Evolutionary conservation across 2,329 filamentous ascomycete genomes (phyloP), one percentile per base, ranked within the genome.

Genomic region (Colletotrichum tropicicola): DNA sequence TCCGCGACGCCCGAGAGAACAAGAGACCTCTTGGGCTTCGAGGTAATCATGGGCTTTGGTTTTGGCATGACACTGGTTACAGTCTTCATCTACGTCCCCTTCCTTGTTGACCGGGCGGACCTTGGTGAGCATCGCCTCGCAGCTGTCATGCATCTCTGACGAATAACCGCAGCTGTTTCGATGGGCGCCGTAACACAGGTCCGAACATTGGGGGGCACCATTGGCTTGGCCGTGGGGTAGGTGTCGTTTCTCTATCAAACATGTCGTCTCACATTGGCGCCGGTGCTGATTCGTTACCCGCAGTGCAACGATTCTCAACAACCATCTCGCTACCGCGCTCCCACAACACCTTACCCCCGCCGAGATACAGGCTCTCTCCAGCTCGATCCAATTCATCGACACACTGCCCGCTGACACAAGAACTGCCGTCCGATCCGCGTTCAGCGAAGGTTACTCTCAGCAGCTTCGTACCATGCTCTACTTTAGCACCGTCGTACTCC

Each of bases 101-200:
- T 78, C 54, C 68, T 77, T n/a, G 71, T 75, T 13, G 61, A 70
- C 0, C 43, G 74, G 10, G 64, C 70, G 51, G 74, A 78, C 56
- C 71, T 75, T 58, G 70, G 71, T 76, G 52, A 60, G 70, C 61
- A 48, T 39, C 27, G 27, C 27, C 25, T 19, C 25, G 61, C 59
- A 37, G 44, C 19, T 51, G 32, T 39, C 19, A 47, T 52, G 21
- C 41, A 44, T 32, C 8, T 19, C 19, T 58, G 12, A 37, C 43
- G 51, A 43, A 61, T 48, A 8, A 43, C 19, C 37, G 47, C 44
- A 75, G 77, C 72, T 7, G 74, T 79, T 43, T 72, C 71, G 0
- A 74, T 79, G 70, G 77, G 78, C 12, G 72, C 75, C 6, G 69
- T 75, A 6, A 78, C 78, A 5, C 78, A 80, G 59, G 71, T 78